Conservation (phyloP, 768 basidiomycete genomes). For the Lentinula sp. region DNA sequence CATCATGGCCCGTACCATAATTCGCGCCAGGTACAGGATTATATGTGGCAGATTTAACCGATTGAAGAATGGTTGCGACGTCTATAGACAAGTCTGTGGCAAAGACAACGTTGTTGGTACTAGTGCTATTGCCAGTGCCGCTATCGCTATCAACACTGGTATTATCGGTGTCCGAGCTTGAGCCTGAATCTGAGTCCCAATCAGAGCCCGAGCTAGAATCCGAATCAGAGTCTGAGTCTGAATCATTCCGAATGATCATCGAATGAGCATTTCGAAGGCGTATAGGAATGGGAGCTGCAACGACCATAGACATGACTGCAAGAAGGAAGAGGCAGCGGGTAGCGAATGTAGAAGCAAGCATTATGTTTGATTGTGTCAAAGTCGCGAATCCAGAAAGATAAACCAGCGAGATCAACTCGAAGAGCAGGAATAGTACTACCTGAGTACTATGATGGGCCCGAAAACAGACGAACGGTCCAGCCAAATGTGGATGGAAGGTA, state of each 20-base stretch:
- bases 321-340: neutral
- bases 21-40: constrained; percentile 1
- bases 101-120: neutral
- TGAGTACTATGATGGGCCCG: neutral
- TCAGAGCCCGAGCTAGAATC: neutral
- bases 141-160: neutral
- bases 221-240: neutral
- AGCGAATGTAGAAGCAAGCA: neutral
- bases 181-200: neutral
- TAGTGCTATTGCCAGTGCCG: neutral
- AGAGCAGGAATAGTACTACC: neutral
- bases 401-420: constrained; percentile 2
- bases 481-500: neutral
- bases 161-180: neutral
- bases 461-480: neutral
- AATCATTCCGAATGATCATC: neutral
- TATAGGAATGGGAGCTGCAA: neutral
- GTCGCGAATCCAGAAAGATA: neutral
- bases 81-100: constrained; percentile 1
- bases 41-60: constrained; percentile 11
- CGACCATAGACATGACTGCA: neutral
- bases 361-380: neutral
- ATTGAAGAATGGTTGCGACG: constrained; percentile 10
- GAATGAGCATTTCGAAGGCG: neutral
- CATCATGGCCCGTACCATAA: constrained; percentile 9